Evolutionary conservation across 2,329 filamentous ascomycete genomes (phyloP).

Genomic region (Aspergillus fijiensis): DNA sequence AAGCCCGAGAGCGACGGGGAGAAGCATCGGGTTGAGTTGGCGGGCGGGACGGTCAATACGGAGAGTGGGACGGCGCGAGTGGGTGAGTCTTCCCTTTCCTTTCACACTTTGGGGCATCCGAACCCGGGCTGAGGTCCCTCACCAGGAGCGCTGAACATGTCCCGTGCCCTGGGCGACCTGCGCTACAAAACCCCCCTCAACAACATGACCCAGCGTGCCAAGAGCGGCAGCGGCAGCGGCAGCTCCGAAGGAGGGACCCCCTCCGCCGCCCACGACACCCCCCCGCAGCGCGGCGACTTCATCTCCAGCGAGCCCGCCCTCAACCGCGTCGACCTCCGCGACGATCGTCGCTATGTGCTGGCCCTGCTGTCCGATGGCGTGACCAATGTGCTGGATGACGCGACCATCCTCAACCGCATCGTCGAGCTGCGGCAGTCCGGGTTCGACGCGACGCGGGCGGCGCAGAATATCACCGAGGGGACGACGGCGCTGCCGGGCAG

Average conservation of each 20-base stretch:
- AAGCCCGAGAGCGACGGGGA: slow-evolving; percentile 5
- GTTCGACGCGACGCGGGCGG: background rate
- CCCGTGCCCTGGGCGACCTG: slow-evolving; percentile 14
- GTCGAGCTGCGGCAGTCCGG: background rate
- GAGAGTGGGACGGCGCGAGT: slow-evolving; percentile 8
- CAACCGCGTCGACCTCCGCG: background rate
- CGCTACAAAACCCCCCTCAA: slow-evolving; percentile 12
- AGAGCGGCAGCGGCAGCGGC: background rate
- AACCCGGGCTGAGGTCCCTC: background rate
- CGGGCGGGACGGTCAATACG: slow-evolving; percentile 3
- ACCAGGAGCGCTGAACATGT: slow-evolving; percentile 14
- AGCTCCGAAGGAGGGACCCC: background rate
- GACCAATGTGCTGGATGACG: slow-evolving; percentile 7
- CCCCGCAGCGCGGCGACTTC: background rate
- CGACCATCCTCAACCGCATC: background rate
- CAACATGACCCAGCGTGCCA: background rate
- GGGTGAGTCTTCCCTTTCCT: background rate
- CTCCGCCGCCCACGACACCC: background rate
- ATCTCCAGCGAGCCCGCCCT: slow-evolving; percentile 6
- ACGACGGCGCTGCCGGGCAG: background rate
- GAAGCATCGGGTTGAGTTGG: slow-evolving; percentile 10
- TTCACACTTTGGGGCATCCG: no score
- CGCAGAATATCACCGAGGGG: slow-evolving; percentile 3
- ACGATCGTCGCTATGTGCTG: slow-evolving; percentile 5
- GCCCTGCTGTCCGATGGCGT: slow-evolving; percentile 13